phyloP scores from a whole-genome alignment of 2,329 filamentous ascomycete genomes.

The Colletotrichum sp. region DNA sequence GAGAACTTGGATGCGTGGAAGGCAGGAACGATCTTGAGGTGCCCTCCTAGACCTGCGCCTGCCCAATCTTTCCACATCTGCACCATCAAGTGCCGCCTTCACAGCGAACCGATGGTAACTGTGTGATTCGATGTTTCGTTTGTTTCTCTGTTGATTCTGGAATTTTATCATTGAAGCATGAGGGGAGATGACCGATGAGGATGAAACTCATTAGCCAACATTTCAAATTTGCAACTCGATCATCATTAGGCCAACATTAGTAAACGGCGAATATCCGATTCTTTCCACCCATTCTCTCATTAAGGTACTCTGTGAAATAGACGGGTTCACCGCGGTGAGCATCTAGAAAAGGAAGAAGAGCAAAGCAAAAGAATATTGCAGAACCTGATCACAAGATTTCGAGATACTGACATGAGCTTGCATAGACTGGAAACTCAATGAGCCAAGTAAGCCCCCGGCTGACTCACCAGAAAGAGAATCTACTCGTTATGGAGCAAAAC shows the following conservation, averaged over 20 bases:
- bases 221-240: not conserved
- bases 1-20: not conserved
- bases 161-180: fast-evolving
- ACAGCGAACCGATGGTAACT: not conserved
- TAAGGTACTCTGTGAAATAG: fast-evolving
- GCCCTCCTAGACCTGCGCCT: not conserved
- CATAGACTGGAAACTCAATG: not conserved
- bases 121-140: fast-evolving
- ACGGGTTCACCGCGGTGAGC: not conserved
- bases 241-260: not conserved
- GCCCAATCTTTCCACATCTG: not conserved
- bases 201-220: fast-evolving
- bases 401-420: not conserved
- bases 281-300: not conserved
- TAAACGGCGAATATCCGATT: not conserved
- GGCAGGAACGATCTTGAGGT: not conserved
- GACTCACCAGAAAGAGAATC: not conserved
- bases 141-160: fast-evolving
- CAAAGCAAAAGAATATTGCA: not conserved
- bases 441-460: not conserved
- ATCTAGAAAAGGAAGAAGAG: not conserved
- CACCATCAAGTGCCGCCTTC: not conserved
- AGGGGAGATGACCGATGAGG: not conserved
- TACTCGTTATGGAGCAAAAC: not conserved
- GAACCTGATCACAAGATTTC: fast-evolving